phyloP scores from a whole-genome alignment of 768 basidiomycete species.

The Auricularia auricula-judae region DNA sequence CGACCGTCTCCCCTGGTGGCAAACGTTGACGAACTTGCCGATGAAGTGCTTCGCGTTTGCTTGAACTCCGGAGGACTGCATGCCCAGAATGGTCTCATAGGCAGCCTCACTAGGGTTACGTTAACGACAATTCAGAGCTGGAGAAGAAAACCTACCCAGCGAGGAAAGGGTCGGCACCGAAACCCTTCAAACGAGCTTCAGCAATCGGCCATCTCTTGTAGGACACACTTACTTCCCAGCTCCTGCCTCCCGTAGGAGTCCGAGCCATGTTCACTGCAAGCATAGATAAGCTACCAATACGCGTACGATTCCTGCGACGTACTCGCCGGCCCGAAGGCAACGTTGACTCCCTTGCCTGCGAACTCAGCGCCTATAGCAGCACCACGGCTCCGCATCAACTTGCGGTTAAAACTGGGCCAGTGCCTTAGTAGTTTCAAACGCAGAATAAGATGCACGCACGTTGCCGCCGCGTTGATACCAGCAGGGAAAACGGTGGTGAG shows the following conservation, averaged over 20 bases:
- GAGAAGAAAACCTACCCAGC: not conserved
- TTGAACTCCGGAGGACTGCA: slow-evolving; percentile 14
- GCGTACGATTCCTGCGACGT: not conserved
- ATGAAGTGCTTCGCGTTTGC: slow-evolving; percentile 16
- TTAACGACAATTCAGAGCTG: not conserved
- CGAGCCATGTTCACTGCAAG: slow-evolving; percentile 7
- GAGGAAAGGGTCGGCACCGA: slow-evolving; percentile 13
- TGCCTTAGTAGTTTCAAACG: not conserved
- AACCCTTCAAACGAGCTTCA: not conserved
- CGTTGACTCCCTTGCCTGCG: slow-evolving; percentile 23
- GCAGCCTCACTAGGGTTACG: slow-evolving; percentile 9
- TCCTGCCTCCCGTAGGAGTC: slow-evolving; percentile 10
- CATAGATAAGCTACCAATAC: not conserved
- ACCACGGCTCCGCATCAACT: slow-evolving; percentile 25
- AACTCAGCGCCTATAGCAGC: slow-evolving; percentile 27
- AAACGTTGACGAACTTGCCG: slow-evolving; percentile 4
- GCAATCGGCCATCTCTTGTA: not conserved
- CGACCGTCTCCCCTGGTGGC: not conserved
- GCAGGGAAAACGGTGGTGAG: slow-evolving; percentile 10
- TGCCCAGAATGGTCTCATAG: slow-evolving; percentile 13
- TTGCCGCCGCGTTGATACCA: slow-evolving; percentile 13
- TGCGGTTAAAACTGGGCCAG: slow-evolving; percentile 8
- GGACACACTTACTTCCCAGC: slow-evolving; percentile 9
- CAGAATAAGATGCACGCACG: slow-evolving; percentile 7
- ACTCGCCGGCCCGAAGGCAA: slow-evolving; percentile 11